Evolutionary conservation across 1,139 yeast genomes (phyloP), one percentile per base, ranked within the genome.

Genomic region (Yamadazyma triangularis): DNA sequence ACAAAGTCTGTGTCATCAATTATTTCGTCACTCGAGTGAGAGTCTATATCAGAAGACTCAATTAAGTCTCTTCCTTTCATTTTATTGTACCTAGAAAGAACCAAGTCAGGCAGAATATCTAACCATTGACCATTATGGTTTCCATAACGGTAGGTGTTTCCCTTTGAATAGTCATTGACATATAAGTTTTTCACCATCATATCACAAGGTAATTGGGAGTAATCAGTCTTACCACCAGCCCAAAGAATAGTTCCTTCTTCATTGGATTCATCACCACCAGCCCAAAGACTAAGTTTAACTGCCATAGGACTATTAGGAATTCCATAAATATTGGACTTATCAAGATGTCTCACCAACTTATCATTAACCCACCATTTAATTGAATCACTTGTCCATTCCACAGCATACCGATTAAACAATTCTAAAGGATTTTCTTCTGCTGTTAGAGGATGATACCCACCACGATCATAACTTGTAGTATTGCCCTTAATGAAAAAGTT

Each of bases 401-500:
- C 45, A 0, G 59, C 60, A 36, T 60, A 66, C 27, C 41, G 47
- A 32, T 58, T 52, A 36, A 34, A 64, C 8, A 40, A 38, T 13
- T 37, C 45, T 23, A 50, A 39, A 1, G 69, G 61, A 14, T 43
- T 37, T 2, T 47, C 41, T n/a, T n/a, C n/a, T 8, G 44, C 30
- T 3, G 18, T 25, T 3, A 42, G 24, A 1, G 28, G 23, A 39
- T 66, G 71, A 35, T 58, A 60, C 14, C 39, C 52, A 2, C 72
- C 74, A 30, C 74, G 39, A 25, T 62, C 69, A 45, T 66, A 62
- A 22, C 57, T 60, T n/a, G 63, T 45, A 8, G 58, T 52, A 34
- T 68, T 63, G 1, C 76, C 76, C 39, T 67, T 67, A 24, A 64
- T 56, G 40, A 70, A 70, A 48, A 49, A 70, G 45, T 69, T 69